Percentiles rank a stretch among this genome's conserved stretches.
Evolutionary conservation across 108 stramenopile species (phyloP).

Genomic region (Cylindrotheca fusiformis): DNA sequence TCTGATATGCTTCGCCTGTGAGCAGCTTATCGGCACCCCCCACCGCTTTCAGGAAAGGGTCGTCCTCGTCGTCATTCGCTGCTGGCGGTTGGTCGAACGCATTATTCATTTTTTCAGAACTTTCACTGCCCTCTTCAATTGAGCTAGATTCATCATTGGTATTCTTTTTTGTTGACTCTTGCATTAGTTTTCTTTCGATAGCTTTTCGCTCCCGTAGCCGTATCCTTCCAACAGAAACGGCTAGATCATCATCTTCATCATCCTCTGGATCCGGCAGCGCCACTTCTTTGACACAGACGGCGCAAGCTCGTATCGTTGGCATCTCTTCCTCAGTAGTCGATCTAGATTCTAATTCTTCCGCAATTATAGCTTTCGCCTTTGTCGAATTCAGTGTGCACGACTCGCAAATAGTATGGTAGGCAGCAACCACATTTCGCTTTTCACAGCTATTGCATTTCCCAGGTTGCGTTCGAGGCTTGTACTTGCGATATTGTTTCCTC

Average conservation of each 20-base stretch:
- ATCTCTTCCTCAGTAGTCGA: background rate
- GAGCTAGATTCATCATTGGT: background rate
- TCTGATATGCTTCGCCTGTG: conserved; percentile 79
- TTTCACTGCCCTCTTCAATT: conserved; percentile 10
- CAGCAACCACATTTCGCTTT: conserved; percentile 61
- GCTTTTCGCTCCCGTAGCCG: conserved; percentile 60
- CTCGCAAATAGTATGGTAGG: conserved; percentile 86
- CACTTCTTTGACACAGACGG: conserved; percentile 71
- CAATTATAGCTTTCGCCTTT: conserved; percentile 50
- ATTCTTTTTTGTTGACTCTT: conserved; percentile 32
- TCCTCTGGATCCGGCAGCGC: conserved; percentile 68
- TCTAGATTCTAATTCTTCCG: conserved; percentile 22
- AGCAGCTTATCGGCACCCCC: conserved; percentile 74
- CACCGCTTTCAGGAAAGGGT: conserved; percentile 78
- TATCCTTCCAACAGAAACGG: conserved; percentile 38
- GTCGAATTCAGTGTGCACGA: conserved; percentile 48
- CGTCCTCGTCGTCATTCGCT: conserved; percentile 59
- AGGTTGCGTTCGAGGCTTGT: conserved; percentile 82
- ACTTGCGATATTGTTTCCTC: conserved; percentile 91
- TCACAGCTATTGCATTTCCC: conserved; percentile 77
- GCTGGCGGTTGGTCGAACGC: background rate
- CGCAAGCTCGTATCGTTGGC: conserved; percentile 44
- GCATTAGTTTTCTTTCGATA: conserved; percentile 56
- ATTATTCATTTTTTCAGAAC: background rate
- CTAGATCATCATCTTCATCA: conserved; percentile 40